Evolutionary conservation across 768 basidiomycete genomes (phyloP), one percentile per base, ranked within the genome.

Genomic region (Suillus ampliporus): DNA sequence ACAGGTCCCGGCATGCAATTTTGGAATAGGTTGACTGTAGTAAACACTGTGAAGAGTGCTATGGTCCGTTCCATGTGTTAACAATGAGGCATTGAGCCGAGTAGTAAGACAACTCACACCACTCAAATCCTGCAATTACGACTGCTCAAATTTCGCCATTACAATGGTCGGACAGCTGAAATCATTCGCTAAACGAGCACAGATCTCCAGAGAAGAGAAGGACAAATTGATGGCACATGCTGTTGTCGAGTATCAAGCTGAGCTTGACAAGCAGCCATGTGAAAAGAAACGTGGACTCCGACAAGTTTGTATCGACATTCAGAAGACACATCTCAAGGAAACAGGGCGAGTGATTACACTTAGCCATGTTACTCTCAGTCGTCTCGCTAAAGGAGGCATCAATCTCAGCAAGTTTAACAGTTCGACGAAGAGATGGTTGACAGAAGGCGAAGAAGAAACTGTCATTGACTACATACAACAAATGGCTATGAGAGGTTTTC

Each of bases 381-480:
- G 53, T 4, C 67, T 58, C 19, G 56, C 57, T 21, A 63, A 64
- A 14, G 68, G 69, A 1, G 68, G 72, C 19, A n/a, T 26, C 15
- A 56, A 64, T 69, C 10, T 43, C 54, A 44, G 62, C 57, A 6
- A 44, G 70, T 48, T 71, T 67, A 50, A 77, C 75, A 64, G 69
- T 57, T 26, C 58, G 3, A 43, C 1, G 19, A 43, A n/a, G n/a
- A 51, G 6, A 23, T 73, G 71, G 73, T 66, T 79, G 3, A 69
- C 68, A 4, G 19, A 26, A 1, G 65, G 61, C 6, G 75, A 82
- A 66, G 69, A 44, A 17, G 62, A 74, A 11, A 57, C 64, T 5
- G 65, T 80, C 31, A 69, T 80, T 38, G 57, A 67, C 13, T 74
- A 71, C 65, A 58, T 69, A 8, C 57, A 68, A n/a, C 67, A 73